phyloP scores from a whole-genome alignment of 192 early-diverging fungal species.

The Coemansia sp. region DNA sequence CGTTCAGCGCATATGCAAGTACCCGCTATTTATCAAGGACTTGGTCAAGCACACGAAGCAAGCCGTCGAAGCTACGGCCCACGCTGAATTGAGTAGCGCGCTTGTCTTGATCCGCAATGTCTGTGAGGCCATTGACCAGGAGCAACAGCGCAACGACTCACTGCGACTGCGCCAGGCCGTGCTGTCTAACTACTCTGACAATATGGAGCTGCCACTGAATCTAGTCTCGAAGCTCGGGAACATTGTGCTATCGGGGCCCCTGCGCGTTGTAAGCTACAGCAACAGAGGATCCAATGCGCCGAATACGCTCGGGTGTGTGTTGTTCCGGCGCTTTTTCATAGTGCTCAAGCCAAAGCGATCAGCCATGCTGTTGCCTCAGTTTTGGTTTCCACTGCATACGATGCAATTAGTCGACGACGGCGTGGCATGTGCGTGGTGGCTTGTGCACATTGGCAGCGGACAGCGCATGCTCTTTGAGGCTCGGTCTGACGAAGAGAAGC shows the following conservation, averaged over 20 bases:
- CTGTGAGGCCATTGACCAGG: slow-evolving; percentile 40
- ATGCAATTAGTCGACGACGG: slow-evolving; percentile 60
- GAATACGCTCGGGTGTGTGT: slow-evolving; percentile 58
- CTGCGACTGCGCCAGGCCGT: slow-evolving; percentile 29
- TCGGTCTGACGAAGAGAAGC: slow-evolving; percentile 57
- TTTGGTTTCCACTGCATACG: slow-evolving; percentile 68
- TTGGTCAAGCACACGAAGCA: slow-evolving; percentile 58
- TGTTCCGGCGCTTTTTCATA: slow-evolving; percentile 64
- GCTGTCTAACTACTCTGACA: slow-evolving; percentile 38
- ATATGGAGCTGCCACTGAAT: slow-evolving; percentile 35
- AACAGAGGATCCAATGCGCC: slow-evolving; percentile 4
- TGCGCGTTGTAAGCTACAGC: slow-evolving; percentile 27
- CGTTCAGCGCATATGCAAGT: slow-evolving; percentile 89
- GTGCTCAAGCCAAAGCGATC: slow-evolving; percentile 59
- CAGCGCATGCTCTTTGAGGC: slow-evolving; percentile 62
- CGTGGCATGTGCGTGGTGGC: slow-evolving; percentile 30
- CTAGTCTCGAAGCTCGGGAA: slow-evolving; percentile 43
- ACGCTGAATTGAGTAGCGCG: slow-evolving; percentile 22
- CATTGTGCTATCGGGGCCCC: slow-evolving; percentile 43
- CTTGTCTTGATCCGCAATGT: slow-evolving; percentile 26
- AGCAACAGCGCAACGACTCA: slow-evolving; percentile 40
- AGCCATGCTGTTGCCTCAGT: slow-evolving; percentile 58
- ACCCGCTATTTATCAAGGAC: slow-evolving; percentile 77
- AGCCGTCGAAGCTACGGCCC: slow-evolving; percentile 19
- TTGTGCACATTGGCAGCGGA: slow-evolving; percentile 43